phyloP scores from a whole-genome alignment of 371 early-diverging fungal species.

The Mortierella sp. region DNA sequence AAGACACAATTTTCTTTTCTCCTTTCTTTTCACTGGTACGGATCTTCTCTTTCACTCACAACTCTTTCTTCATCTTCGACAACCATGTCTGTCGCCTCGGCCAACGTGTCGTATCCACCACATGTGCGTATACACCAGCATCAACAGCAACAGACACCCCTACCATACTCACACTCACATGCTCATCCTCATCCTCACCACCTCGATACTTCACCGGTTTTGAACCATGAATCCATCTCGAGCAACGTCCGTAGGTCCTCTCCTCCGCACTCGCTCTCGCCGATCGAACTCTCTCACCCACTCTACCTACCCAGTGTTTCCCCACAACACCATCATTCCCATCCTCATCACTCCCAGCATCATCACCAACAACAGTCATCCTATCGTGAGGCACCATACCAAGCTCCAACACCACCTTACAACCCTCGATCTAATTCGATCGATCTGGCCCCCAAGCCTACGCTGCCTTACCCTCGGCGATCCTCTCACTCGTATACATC shows the following conservation, averaged over 20 bases:
- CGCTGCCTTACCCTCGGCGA: constrained; percentile 24
- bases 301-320: constrained; percentile 20
- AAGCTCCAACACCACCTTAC: constrained; percentile 46
- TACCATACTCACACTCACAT: constrained; percentile 7
- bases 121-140: constrained; percentile 31
- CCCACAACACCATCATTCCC: constrained; percentile 9
- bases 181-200: constrained; percentile 15
- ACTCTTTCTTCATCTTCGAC: no score
- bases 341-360: constrained; percentile 5
- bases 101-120: constrained; percentile 10
- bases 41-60: no score
- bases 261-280: constrained; percentile 11
- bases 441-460: constrained; percentile 32
- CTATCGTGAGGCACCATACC: constrained; percentile 23
- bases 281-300: constrained; percentile 25
- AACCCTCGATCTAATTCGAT: constrained; percentile 26
- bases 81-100: not conserved
- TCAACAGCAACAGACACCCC: no score
- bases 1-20: no score
- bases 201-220: constrained; percentile 24
- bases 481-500: constrained; percentile 20
- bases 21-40: no score
- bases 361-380: constrained; percentile 14
- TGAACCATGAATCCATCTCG: constrained; percentile 25
- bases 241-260: constrained; percentile 2